Evolutionary conservation across 805 yeast genomes (phyloP).

Genomic region (Saturnispora gosingensis): DNA sequence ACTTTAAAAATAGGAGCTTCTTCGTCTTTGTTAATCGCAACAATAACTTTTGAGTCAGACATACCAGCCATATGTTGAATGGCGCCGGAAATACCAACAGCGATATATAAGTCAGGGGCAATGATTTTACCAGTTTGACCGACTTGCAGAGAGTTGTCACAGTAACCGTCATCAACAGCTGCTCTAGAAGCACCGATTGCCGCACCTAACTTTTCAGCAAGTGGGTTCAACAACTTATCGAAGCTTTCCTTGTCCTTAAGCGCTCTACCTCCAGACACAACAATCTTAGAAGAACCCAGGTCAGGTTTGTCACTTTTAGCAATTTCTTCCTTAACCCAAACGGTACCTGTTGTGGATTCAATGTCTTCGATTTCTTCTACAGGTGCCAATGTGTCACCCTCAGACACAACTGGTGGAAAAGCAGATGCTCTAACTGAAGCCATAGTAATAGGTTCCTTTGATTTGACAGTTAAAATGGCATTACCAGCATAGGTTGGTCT

Average conservation of each 20-base stretch:
- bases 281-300: slow-evolving; percentile 68
- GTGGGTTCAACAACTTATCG: slow-evolving; percentile 65
- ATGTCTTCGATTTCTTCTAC: slow-evolving; percentile 40
- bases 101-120: slow-evolving; percentile 90
- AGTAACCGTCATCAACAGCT: slow-evolving; percentile 92
- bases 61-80: slow-evolving; percentile 98
- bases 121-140: slow-evolving; percentile 98
- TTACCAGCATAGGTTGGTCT: slow-evolving; percentile 97
- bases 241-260: slow-evolving; percentile 84
- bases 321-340: slow-evolving; percentile 70
- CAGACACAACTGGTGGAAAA: slow-evolving; percentile 38
- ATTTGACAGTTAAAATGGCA: slow-evolving; percentile 72
- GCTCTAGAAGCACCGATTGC: slow-evolving; percentile 98
- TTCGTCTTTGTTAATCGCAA: slow-evolving; percentile 88
- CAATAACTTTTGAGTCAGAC: slow-evolving; percentile 92
- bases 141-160: slow-evolving; percentile 92
- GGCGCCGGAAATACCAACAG: slow-evolving; percentile 94
- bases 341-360: slow-evolving; percentile 33
- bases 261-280: slow-evolving; percentile 93
- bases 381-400: slow-evolving; percentile 28
- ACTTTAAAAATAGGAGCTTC: slow-evolving; percentile 90
- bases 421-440: slow-evolving; percentile 82
- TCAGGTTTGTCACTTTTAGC: slow-evolving; percentile 84
- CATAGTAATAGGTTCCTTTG: slow-evolving; percentile 55
- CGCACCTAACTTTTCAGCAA: slow-evolving; percentile 77